Evolutionary conservation across 129 eudicot species (phyloP).

Genomic region (Escallonia rubra): DNA sequence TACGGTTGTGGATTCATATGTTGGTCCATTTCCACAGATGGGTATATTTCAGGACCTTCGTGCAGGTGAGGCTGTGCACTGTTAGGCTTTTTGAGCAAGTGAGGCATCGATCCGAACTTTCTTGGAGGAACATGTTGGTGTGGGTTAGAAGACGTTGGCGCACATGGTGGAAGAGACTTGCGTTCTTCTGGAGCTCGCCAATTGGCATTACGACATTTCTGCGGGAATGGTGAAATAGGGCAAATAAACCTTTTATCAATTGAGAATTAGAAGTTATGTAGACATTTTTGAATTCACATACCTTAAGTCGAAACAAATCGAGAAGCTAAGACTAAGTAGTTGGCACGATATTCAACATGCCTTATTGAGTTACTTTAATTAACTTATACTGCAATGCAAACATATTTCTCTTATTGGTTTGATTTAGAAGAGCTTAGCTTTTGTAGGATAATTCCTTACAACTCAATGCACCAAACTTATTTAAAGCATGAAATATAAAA

Average conservation of each 20-base stretch:
- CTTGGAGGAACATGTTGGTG: not conserved
- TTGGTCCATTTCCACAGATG: too few relatives aligned
- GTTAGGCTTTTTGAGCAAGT: not conserved
- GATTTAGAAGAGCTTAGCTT: too few relatives aligned
- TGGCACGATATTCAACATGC: not conserved
- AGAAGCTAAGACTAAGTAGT: not conserved
- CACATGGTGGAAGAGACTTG: not conserved
- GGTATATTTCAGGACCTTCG: too few relatives aligned
- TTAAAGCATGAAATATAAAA: not conserved
- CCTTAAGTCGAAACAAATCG: not conserved
- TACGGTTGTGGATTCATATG: too few relatives aligned
- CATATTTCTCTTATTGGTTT: not conserved
- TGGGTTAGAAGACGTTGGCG: not conserved
- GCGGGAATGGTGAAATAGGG: not conserved
- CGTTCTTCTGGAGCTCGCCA: constrained; percentile 5
- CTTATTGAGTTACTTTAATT: not conserved
- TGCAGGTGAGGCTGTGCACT: not conserved
- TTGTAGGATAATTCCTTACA: too few relatives aligned
- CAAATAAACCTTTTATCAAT: not conserved
- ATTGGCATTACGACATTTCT: constrained; percentile 11
- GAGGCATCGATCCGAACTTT: constrained; percentile 13
- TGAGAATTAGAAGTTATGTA: not conserved
- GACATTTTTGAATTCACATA: not conserved
- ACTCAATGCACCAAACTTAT: not conserved
- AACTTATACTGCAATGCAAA: not conserved